phyloP scores from a whole-genome alignment of 2,329 filamentous ascomycete genomes.

The Malbranchea cinnamomea region DNA sequence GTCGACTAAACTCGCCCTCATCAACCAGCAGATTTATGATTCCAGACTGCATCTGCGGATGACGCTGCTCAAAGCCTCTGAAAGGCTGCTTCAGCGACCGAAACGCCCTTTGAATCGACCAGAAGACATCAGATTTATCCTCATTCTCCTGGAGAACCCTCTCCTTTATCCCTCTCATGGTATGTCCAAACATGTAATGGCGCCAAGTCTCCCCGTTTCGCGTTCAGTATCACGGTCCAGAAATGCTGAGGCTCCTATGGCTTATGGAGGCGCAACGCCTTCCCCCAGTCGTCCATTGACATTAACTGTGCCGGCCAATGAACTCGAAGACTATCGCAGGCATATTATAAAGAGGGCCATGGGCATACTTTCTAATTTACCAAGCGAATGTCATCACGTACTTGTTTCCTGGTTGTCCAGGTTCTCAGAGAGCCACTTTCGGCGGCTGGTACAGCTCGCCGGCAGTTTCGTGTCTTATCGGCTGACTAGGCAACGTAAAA shows the following conservation, averaged over 20 bases:
- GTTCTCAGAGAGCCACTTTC: constrained; percentile 52
- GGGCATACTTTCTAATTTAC: constrained; percentile 62
- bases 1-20: constrained; percentile 29
- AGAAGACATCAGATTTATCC: constrained; percentile 58
- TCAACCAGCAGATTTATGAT: constrained; percentile 39
- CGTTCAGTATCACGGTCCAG: too few relatives aligned
- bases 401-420: constrained; percentile 66
- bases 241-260: too few relatives aligned
- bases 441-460: constrained; percentile 59
- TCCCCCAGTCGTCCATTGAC: too few relatives aligned
- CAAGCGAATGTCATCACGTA: constrained; percentile 60
- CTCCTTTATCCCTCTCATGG: constrained; percentile 42
- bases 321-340: constrained; percentile 53
- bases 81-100: constrained; percentile 66
- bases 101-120: constrained; percentile 52
- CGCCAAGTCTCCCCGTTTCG: too few relatives aligned
- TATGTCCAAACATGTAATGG: constrained; percentile 8
- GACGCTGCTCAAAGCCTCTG: constrained; percentile 60
- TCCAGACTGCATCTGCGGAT: constrained; percentile 57
- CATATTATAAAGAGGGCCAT: constrained; percentile 74
- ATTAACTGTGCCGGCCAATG: too few relatives aligned
- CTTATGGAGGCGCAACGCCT: too few relatives aligned
- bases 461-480: constrained; percentile 70
- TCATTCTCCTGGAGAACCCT: constrained; percentile 68
- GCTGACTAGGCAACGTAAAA: constrained; percentile 54